Base-by-base conservation (phyloP, 169 alveolate genomes). In the Plasmodium reichenowi region DNA sequence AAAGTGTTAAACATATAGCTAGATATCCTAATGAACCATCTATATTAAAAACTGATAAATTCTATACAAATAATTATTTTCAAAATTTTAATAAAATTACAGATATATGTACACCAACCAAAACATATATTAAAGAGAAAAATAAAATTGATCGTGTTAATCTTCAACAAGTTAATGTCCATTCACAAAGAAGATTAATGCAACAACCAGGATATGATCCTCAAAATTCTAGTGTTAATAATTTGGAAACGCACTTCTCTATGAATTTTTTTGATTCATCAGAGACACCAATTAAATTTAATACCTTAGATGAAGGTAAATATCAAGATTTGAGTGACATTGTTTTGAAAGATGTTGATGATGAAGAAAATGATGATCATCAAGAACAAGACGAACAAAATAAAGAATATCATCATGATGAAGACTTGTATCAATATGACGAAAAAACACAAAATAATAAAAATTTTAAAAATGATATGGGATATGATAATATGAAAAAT, bases 91-190 rank as follows among this genome's bases (percentile, higher is more conserved):
- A 78, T 47, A 78, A 78, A 66, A 24, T 78, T 26, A 78, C 76
- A 7, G 89, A 78, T 58, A 78, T 78, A 9, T 78, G 89, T 20
- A 78, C 89, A 64, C 89, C 89, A 15, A 78, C 89, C 12, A 78
- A 78, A 45, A 48, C 73, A 6, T 78, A 64, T 29, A 78, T 78
- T 52, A 78, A 78, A 52, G 89, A 78, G 26, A 78, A 78, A 52
- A 78, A 78, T 59, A 67, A 48, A 22, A 78, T 78, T 13, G 89
- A 78, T 26, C 89, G 89, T 66, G 89, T 78, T 24, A 78, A 78
- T 50, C 67, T 78, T 38, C 70, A 78, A 66, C 68, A 78, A 8
- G 63, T 58, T 20, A 74, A 60, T 3, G 38, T 64, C 22, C 52
- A 64, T 26, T 26, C 89, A 20, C 5, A 15, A 9, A 56, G 26